phyloP scores from a whole-genome alignment of 2,329 filamentous ascomycete species.

The Proliferodiscus dingleyae region DNA sequence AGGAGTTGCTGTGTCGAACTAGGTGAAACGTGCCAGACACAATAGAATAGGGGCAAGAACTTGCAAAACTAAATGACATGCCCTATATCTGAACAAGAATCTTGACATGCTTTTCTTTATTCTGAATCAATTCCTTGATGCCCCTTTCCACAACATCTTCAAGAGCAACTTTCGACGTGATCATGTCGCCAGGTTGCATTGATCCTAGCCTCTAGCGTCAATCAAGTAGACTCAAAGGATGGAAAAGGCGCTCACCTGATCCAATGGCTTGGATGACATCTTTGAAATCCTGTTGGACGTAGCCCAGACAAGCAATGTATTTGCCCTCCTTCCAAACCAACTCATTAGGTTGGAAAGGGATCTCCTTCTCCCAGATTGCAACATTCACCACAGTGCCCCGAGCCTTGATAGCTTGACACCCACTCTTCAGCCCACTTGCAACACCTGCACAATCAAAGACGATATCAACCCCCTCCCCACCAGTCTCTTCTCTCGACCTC shows the following conservation, averaged over 20 bases:
- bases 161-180: slow-evolving; percentile 53
- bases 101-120: slow-evolving; percentile 60
- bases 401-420: slow-evolving; percentile 44
- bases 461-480: slow-evolving; percentile 48
- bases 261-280: slow-evolving; percentile 50
- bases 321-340: slow-evolving; percentile 49
- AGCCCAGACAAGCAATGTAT: slow-evolving; percentile 37
- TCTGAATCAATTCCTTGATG: slow-evolving; percentile 50
- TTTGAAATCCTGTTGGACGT: slow-evolving; percentile 42
- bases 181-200: slow-evolving; percentile 52
- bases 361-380: slow-evolving; percentile 56
- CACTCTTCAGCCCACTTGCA: slow-evolving; percentile 39
- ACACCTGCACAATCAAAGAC: slow-evolving; percentile 61
- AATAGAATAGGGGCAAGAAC: no score
- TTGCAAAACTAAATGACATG: no score
- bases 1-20: no score
- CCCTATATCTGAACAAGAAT: slow-evolving; percentile 48
- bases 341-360: slow-evolving; percentile 49
- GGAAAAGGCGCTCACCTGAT: slow-evolving; percentile 24
- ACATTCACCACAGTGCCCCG: slow-evolving; percentile 58
- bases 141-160: slow-evolving; percentile 53
- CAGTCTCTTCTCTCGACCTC: slow-evolving; percentile 42
- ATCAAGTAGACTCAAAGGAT: not conserved
- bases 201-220: slow-evolving; percentile 32
- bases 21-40: no score